These are phyloP conservation scores for Tylopilus intermedius DNA, from an alignment of 768 basidiomycete genomes.

Conservation along the genomic window DNA sequence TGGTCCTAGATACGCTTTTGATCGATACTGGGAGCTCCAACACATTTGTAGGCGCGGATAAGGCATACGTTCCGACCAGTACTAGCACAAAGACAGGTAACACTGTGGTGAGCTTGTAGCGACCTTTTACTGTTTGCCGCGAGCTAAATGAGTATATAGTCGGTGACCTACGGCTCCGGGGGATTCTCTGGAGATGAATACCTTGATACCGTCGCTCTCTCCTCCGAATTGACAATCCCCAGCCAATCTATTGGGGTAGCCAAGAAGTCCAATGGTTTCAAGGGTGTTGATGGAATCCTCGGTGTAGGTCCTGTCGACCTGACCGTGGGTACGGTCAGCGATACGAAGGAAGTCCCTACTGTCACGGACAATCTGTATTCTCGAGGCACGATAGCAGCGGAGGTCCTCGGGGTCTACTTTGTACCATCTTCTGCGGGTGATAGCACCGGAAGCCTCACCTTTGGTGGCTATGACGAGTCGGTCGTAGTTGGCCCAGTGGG, in stretches of 20 bases:
- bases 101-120: conserved; percentile 11
- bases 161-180: conserved; percentile 3
- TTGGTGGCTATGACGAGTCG: too few species aligned
- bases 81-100: conserved; percentile 19
- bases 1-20: conserved; percentile 22
- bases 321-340: too few species aligned
- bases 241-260: conserved; percentile 37
- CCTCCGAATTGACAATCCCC: background rate
- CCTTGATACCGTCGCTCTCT: conserved; percentile 8
- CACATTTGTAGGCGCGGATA: conserved; percentile 24
- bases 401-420: too few species aligned
- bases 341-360: too few species aligned
- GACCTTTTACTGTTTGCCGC: background rate
- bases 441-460: too few species aligned
- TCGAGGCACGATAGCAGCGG: too few species aligned
- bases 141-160: background rate
- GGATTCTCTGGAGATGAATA: conserved; percentile 11
- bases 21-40: conserved; percentile 32
- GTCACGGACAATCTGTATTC: too few species aligned
- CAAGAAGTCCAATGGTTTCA: conserved; percentile 17
- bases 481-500: too few species aligned
- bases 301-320: too few species aligned
- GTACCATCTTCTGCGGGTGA: too few species aligned
- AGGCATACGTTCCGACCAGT: conserved; percentile 8
- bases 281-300: background rate